phyloP scores from a whole-genome alignment of 768 basidiomycete genomes.

The Rhizopogon vulgaris region DNA sequence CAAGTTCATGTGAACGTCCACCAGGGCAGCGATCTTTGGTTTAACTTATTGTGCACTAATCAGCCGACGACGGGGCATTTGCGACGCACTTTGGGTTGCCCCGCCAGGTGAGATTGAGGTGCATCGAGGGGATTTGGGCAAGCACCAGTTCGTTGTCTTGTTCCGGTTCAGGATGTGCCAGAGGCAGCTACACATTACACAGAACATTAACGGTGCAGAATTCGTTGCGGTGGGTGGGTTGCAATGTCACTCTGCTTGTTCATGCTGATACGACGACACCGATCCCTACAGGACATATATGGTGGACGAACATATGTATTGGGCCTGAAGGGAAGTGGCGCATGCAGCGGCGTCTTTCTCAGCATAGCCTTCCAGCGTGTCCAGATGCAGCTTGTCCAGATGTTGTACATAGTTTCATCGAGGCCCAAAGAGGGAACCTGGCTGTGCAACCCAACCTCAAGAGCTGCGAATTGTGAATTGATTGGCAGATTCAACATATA shows the following conservation, averaged over 20 bases:
- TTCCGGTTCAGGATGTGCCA: neutral
- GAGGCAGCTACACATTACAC: neutral
- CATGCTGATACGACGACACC: neutral
- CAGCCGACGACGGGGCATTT: neutral
- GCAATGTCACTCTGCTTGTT: neutral
- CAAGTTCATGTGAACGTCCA: neutral
- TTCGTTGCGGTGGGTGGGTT: constrained; percentile 16
- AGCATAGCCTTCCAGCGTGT: neutral
- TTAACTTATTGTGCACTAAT: neutral
- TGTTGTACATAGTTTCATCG: neutral
- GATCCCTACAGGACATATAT: neutral
- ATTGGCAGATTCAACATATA: neutral
- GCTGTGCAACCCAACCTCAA: neutral
- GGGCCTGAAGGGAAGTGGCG: neutral
- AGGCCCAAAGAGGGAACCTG: neutral
- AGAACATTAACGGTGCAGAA: neutral
- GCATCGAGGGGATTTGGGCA: neutral
- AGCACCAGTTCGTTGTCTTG: neutral
- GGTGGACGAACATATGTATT: neutral
- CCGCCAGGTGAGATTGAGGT: neutral
- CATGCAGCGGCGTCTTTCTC: neutral
- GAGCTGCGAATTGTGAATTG: neutral
- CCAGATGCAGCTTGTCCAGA: too few species aligned
- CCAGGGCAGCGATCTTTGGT: neutral
- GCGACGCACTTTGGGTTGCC: neutral